These are phyloP conservation scores for Monosporozyma aquatica DNA, from an alignment of 805 yeast species.

Conservation along the genomic window DNA sequence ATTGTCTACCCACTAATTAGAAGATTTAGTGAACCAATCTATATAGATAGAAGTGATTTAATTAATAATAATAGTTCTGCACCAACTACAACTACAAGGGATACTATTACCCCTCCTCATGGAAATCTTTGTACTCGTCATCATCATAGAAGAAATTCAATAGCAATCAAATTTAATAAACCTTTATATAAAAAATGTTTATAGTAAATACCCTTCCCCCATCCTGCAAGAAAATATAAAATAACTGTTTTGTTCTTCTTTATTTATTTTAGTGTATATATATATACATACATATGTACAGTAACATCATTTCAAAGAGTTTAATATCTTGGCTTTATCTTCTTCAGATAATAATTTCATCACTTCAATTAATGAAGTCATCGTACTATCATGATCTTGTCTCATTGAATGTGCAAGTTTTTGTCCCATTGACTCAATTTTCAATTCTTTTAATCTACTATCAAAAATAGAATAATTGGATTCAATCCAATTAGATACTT, in stretches of 20 bases:
- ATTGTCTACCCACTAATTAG: not conserved
- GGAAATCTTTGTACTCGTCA: slow-evolving; percentile 20
- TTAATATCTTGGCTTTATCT: slow-evolving; percentile 40
- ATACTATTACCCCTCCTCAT: slow-evolving; percentile 4
- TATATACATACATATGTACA: not conserved
- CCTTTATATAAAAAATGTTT: slow-evolving; percentile 1
- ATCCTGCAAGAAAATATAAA: too few species aligned
- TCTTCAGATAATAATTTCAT: slow-evolving; percentile 43
- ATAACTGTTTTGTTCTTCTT: not conserved
- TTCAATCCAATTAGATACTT: slow-evolving; percentile 80
- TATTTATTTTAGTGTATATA: too few species aligned
- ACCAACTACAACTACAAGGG: slow-evolving; percentile 5
- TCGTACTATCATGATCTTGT: slow-evolving; percentile 43
- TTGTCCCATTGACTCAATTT: slow-evolving; percentile 57
- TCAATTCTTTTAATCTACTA: slow-evolving; percentile 50
- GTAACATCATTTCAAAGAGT: slow-evolving; percentile 25
- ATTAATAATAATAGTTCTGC: not conserved
- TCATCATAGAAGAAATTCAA: slow-evolving; percentile 28
- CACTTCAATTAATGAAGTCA: slow-evolving; percentile 48
- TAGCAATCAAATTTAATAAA: slow-evolving; percentile 21
- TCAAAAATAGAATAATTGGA: slow-evolving; percentile 59
- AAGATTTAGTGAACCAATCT: slow-evolving; percentile 4
- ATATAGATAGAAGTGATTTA: not conserved
- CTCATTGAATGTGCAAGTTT: slow-evolving; percentile 52
- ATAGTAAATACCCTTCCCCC: too few species aligned